Percentiles rank a stretch among this genome's conserved stretches.
phyloP scores from a whole-genome alignment of 768 basidiomycete genomes.

The Suillus plorans region DNA sequence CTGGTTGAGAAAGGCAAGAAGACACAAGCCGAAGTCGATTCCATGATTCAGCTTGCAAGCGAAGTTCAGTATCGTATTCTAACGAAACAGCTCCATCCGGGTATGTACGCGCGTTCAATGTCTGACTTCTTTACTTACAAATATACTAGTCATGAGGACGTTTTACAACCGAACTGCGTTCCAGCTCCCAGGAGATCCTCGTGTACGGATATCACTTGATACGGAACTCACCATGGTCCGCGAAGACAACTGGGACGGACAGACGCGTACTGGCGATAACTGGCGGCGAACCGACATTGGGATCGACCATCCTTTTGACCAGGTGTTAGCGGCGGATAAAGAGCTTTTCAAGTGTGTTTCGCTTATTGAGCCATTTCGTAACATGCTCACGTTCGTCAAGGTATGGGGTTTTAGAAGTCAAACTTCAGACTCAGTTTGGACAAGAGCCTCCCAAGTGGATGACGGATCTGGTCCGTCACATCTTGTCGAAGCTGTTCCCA shows the following conservation, averaged over 20 bases:
- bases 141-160: conserved; percentile 77
- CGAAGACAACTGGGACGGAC: conserved; percentile 96
- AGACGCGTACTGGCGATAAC: conserved; percentile 73
- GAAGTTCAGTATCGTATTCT: conserved; percentile 93
- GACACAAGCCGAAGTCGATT: conserved; percentile 81
- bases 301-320: conserved; percentile 53
- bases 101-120: conserved; percentile 40
- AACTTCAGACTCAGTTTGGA: conserved; percentile 93
- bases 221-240: conserved; percentile 93
- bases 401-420: conserved; percentile 95
- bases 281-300: conserved; percentile 95
- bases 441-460: conserved; percentile 98
- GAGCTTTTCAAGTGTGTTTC: conserved; percentile 81
- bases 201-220: conserved; percentile 91
- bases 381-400: conserved; percentile 29
- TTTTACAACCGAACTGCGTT: conserved; percentile 99
- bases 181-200: conserved; percentile 91
- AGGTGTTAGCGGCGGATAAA: conserved; percentile 67
- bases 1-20: conserved; percentile 86
- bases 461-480: conserved; percentile 92
- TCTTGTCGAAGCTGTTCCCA: conserved; percentile 95
- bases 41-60: conserved; percentile 94
- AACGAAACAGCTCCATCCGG: conserved; percentile 78
- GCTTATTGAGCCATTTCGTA: background rate
- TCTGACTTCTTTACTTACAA: conserved; percentile 2